Evolutionary conservation across 371 early-diverging fungal species (phyloP).

Genomic region (Actinomortierella wolfii): DNA sequence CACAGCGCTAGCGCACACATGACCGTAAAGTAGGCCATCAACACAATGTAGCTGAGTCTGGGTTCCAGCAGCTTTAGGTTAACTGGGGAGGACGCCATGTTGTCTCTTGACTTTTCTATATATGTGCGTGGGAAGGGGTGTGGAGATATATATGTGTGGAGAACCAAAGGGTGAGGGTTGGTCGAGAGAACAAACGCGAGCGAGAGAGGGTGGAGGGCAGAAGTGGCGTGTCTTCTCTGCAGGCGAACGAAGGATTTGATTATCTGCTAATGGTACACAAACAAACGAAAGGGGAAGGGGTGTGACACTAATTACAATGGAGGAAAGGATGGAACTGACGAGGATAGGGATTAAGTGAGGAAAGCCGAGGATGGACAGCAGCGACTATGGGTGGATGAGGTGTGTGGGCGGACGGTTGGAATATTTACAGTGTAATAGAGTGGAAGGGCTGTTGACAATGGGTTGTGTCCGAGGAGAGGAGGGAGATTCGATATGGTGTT

Average conservation of each 20-base stretch:
- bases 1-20: conserved; percentile 19
- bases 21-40: conserved; percentile 22
- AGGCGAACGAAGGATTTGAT: not conserved
- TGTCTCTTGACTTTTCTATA: not conserved
- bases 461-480: not conserved
- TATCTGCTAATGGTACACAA: too few species aligned
- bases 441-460: too few species aligned
- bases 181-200: not conserved
- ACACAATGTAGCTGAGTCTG: conserved; percentile 13
- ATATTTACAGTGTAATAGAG: too few species aligned
- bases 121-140: not conserved
- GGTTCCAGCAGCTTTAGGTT: not conserved
- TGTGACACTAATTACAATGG: too few species aligned
- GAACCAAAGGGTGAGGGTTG: not conserved
- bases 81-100: not conserved
- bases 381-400: too few species aligned
- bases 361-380: too few species aligned
- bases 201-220: not conserved
- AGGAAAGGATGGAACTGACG: too few species aligned
- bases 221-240: not conserved
- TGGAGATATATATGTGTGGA: not conserved
- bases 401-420: too few species aligned
- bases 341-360: too few species aligned
- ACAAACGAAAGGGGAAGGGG: too few species aligned
- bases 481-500: not conserved